Base-by-base conservation (phyloP, 1,284 basidiomycete genomes). In the Ceratobasidium sp. region DNA sequence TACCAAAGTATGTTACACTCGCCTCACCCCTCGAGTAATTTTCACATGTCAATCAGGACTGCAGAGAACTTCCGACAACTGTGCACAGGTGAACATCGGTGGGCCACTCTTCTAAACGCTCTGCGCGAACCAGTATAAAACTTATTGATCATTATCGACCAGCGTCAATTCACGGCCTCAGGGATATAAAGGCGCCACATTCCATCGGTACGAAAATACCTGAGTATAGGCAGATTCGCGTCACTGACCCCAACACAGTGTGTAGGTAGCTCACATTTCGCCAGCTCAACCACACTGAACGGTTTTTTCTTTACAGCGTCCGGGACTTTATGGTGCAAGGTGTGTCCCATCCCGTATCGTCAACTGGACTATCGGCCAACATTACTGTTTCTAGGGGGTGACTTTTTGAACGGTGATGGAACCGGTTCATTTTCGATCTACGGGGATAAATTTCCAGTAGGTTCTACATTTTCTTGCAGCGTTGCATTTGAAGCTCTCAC, bases 51-150 rank as follows among this genome's bases (percentile, higher is more conserved):
- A 27, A 25, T 52, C 73, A 93, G 92, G 76, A 98, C 96, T 0
- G 93, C 94, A 1, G 97, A 99, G 80, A 99, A 99, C 82, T 99
- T 99, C 76, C 85, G 96, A 70, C 96, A 98, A 75, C 82, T 98
- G 22, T 98, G 96, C 77, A 98, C 96, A 0, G 96, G 97, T 34
- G 96, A 98, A 80, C 93, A 89, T 79, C 86, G 93, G 92, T 94
- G 69, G 70, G 77, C 74, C 17, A 7, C 38, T 71, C 17, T 45
- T 50, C 25, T 40, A 20, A 31, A 10, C 29, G 42, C 8, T 42
- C 7, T 64, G 7, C 32, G 13, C 2, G 12, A 31, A 6, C 0
- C 40, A 7, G 22, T n/a, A 22, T 38, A 40, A 54, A 62, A 15
- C 52, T 35, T 43, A 22, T 55, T 32, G 27, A 35, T 47, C 20